Evolutionary conservation across 2,329 filamentous ascomycete genomes (phyloP), one percentile per base, ranked within the genome.

Genomic region (Corniculantispora saksenae): DNA sequence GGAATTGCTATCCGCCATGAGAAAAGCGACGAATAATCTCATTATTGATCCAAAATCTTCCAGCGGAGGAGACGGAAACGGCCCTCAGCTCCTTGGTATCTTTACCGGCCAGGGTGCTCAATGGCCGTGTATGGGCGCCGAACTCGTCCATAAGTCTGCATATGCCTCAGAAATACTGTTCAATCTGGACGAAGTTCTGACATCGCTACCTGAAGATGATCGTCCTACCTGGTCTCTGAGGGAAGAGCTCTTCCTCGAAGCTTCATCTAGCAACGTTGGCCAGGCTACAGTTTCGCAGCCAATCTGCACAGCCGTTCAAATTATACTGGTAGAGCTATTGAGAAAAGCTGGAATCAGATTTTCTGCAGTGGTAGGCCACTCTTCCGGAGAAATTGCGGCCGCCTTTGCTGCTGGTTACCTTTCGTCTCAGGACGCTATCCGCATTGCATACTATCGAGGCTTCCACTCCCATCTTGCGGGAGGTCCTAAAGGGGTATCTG

Each of bases 301-400:
- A 0, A 60, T 74, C 0, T 75, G 72, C 25, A 76, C 75, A 1
- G 74, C 71, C 0, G 21, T 77, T 0, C 70, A 77, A 50, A 61
- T 75, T 2, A 63, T 69, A 0, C 63, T 77, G 0, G 70, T 76
- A 2, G 70, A 75, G 12, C 55, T 73, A 0, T 65, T 76, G 0
- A 13, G 59, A 0, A 63, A 69, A 0, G 75, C 75, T 4, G 75
- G 75, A 2, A 61, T 83, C n/a, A 40, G 55, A 0, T 75, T 80
- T 4, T 32, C 63, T 0, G 75, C 74, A 0, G 79, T 81, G 0
- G 74, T 83, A 1, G 82, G 83, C 3, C 83, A 84, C 67, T 83
- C 81, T 0, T 81, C 79, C 0, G 83, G 83, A 0, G 83, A 85
- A 67, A 84, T 84, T 17, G 81, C 72, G 0, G 82, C 82, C 0